Evolutionary conservation across 129 eudicot genomes (phyloP).

Genomic region (sunflower (Helianthus annuus)): DNA sequence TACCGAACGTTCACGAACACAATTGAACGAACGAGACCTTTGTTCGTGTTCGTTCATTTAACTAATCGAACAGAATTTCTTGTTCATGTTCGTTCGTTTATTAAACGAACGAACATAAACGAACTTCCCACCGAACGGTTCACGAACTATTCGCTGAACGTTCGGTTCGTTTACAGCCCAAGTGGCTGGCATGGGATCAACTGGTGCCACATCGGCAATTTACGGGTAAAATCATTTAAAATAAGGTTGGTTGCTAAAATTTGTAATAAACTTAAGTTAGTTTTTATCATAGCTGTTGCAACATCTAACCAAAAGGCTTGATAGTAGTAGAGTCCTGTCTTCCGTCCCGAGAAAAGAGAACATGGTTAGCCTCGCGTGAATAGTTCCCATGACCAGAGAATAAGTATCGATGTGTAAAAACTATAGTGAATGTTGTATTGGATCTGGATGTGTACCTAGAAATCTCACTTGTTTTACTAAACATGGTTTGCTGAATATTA

Average conservation of each 20-base stretch:
- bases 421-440: neutral
- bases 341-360: neutral
- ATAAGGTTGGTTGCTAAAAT: neutral
- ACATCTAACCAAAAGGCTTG: neutral
- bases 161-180: no score
- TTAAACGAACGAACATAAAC: no score
- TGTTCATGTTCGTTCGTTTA: no score
- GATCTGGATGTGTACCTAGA: neutral
- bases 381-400: neutral
- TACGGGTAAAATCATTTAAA: neutral
- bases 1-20: no score
- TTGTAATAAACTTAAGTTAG: neutral
- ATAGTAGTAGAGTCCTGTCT: slow-evolving; percentile 1
- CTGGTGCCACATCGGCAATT: neutral
- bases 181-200: neutral
- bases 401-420: neutral
- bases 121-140: no score
- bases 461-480: neutral
- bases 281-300: neutral
- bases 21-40: no score
- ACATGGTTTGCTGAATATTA: slow-evolving; percentile 5
- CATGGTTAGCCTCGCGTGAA: neutral
- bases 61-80: no score
- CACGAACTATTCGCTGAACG: no score
- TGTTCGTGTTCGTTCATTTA: no score